Base-by-base conservation (phyloP, 148 eudicot species). In the Oxyria digyna region DNA sequence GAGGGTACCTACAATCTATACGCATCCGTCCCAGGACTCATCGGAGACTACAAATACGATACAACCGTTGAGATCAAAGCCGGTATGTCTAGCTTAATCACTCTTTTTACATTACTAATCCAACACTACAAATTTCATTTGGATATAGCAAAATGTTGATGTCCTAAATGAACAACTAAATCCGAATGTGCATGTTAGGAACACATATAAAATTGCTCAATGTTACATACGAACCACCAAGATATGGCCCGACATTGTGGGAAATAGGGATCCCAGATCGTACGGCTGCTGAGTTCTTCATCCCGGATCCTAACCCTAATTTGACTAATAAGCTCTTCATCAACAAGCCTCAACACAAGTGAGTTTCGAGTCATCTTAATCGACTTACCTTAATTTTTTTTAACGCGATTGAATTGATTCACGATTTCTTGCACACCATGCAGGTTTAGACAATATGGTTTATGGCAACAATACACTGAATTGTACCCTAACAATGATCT, bases 261-360 rank as follows among this genome's bases (percentile, higher is more conserved):
- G 85, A 91, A 74, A 88, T 91, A 13, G 96, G 97, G 32, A 31
- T 80, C 18, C 96, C 97, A 1, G 97, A 91, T 69, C 92, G 96
- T 18, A 87, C 85, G 24, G 96, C 97, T 27, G 75, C 78, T 12
- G 96, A 91, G 79, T 91, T 91, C 54, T 87, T 76, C 49, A 81
- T 91, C 18, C 97, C 97, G n/a, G 73, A 75, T 23, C 90, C 97
- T 4, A 66, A 62, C 70, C 84, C 80, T 8, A 40, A 40, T 9
- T 72, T 73, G 3, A 66, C 74, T n/a, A 91, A 84, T 78, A 79
- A 67, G 45, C 73, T 87, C 62, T 85, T 72, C 67, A 38, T 74
- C n/a, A 72, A 80, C n/a, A 73, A 67, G 42, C 71, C 77, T 62
- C 15, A 71, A 27, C 84, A 87, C 76, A 87, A 82, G 89, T 87